These are phyloP conservation scores for Claviceps purpurea DNA, from an alignment of 2,329 filamentous ascomycete genomes.

Conservation along the genomic window DNA sequence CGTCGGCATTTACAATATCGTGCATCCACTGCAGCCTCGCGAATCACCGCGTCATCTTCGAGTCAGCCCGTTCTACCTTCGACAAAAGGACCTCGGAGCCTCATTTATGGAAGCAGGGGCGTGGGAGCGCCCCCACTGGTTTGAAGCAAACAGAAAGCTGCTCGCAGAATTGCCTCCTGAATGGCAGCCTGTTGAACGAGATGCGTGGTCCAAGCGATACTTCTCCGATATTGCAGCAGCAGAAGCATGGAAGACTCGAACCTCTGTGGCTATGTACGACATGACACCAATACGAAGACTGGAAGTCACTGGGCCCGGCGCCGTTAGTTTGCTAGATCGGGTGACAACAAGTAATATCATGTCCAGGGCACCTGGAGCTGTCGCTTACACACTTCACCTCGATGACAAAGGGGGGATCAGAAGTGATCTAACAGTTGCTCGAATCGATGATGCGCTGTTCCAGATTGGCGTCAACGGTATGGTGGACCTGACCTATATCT, in stretches of 20 bases:
- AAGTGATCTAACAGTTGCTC: constrained; percentile 43
- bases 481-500: constrained; percentile 39
- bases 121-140: constrained; percentile 54
- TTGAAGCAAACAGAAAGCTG: constrained; percentile 39
- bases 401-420: constrained; percentile 38
- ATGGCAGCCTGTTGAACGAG: constrained; percentile 42
- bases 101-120: constrained; percentile 45
- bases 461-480: constrained; percentile 45
- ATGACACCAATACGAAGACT: constrained; percentile 47
- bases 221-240: constrained; percentile 45
- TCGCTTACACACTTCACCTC: constrained; percentile 44
- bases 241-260: constrained; percentile 53
- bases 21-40: constrained; percentile 46
- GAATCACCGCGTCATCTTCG: constrained; percentile 45
- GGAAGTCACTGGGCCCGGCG: constrained; percentile 44
- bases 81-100: constrained; percentile 40
- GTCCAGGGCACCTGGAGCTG: constrained; percentile 29
- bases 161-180: constrained; percentile 35
- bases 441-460: constrained; percentile 34
- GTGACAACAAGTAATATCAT: constrained; percentile 35
- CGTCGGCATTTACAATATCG: constrained; percentile 50
- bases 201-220: constrained; percentile 43
- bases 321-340: constrained; percentile 38
- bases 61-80: constrained; percentile 42
- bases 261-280: constrained; percentile 48